Evolutionary conservation across 75 land plant genomes (phyloP).

Genomic region (Gnetum montanum): DNA sequence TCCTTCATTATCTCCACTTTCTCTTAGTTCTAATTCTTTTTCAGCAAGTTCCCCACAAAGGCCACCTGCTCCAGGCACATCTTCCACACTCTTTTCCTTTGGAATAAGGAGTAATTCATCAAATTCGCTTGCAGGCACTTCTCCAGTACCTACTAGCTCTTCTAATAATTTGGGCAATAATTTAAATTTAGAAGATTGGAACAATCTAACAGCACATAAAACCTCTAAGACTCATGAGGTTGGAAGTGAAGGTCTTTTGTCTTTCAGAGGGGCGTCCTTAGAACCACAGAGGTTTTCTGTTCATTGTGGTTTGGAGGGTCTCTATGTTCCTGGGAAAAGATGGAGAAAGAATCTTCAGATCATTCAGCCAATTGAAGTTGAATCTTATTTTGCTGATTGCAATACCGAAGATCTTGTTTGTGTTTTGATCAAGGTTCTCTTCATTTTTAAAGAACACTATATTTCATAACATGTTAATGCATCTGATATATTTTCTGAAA

Average conservation of each 20-base stretch:
- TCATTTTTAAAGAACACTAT: no score
- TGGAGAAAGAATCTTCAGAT: slow-evolving; percentile 87
- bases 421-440: slow-evolving; percentile 87
- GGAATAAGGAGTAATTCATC: slow-evolving; percentile 78
- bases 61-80: slow-evolving; percentile 29
- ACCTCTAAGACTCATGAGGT: slow-evolving; percentile 25
- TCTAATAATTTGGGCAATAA: slow-evolving; percentile 29
- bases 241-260: slow-evolving; percentile 65
- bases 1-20: slow-evolving; percentile 38
- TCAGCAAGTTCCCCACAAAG: slow-evolving; percentile 24
- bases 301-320: slow-evolving; percentile 93
- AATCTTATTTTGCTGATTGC: slow-evolving; percentile 80
- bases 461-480: not conserved
- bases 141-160: slow-evolving; percentile 17
- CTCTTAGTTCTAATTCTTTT: slow-evolving; percentile 26
- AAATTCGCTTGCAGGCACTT: slow-evolving; percentile 48
- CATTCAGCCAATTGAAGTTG: slow-evolving; percentile 75
- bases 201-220: slow-evolving; percentile 40
- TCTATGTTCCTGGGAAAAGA: slow-evolving; percentile 83
- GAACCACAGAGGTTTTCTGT: slow-evolving; percentile 88
- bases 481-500: no score
- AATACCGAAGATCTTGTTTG: slow-evolving; percentile 88
- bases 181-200: slow-evolving; percentile 67
- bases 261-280: slow-evolving; percentile 80
- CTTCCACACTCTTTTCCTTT: slow-evolving; percentile 83